Conservation (phyloP, 2,329 filamentous ascomycete genomes). For the Diplodia seriata region DNA sequence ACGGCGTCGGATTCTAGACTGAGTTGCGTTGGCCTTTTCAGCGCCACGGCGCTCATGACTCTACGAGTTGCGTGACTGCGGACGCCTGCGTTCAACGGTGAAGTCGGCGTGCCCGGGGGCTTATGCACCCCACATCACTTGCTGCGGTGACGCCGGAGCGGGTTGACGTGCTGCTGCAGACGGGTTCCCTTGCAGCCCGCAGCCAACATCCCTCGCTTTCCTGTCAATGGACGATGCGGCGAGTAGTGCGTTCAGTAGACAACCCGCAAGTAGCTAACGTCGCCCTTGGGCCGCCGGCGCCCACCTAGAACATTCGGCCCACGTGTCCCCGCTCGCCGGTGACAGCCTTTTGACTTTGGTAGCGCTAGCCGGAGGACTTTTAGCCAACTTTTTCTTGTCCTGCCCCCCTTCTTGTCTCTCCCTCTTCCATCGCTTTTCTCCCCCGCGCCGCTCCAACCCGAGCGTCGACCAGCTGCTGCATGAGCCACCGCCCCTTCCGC, state of each 20-base stretch:
- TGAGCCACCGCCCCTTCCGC: neutral
- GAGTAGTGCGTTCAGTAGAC: neutral
- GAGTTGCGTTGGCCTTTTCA: neutral
- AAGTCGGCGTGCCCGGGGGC: slow-evolving; percentile 7
- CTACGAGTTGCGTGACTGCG: neutral
- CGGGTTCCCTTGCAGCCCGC: neutral
- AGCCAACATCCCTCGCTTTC: neutral
- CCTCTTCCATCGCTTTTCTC: too few species aligned
- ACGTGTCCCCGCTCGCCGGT: neutral
- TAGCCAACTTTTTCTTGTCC: neutral
- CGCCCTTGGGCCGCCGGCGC: neutral
- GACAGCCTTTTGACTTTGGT: neutral
- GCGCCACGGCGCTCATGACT: slow-evolving; percentile 1
- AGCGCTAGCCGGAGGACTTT: neutral
- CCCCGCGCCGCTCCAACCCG: neutral
- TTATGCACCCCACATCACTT: slow-evolving; percentile 18
- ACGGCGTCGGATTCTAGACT: neutral
- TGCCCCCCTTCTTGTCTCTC: neutral
- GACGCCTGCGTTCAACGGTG: neutral
- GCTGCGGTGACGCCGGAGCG: too few species aligned
- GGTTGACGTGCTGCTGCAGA: neutral
- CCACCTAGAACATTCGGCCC: neutral
- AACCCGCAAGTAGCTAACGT: neutral
- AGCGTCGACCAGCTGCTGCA: neutral
- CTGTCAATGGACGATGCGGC: neutral